A percentile compares a stretch with the other conserved stretches of the same genome.
phyloP scores from a whole-genome alignment of 2,329 filamentous ascomycete genomes.

The Microdochium trichocladiopsis region DNA sequence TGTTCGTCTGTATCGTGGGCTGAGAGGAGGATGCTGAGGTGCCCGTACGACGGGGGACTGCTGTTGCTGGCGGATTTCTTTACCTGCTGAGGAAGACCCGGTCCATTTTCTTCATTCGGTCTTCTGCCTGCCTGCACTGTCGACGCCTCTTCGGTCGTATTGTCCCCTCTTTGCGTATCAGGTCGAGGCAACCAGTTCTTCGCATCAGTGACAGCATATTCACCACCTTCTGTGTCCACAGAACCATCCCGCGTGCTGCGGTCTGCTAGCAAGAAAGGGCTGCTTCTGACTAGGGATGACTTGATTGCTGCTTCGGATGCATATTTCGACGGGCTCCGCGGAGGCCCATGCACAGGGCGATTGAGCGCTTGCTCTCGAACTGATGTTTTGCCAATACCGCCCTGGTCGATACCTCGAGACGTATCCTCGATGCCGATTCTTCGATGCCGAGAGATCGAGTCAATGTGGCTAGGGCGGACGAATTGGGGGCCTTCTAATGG shows the following conservation, averaged over 20 bases:
- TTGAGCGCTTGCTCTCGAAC: no score
- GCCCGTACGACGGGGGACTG: no score
- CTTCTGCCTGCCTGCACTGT: not conserved
- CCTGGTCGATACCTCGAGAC: not conserved
- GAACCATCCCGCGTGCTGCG: constrained; percentile 4
- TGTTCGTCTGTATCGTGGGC: no score
- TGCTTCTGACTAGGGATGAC: constrained; percentile 5
- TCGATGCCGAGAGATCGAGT: not conserved
- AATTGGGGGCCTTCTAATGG: not conserved
- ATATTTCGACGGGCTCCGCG: not conserved
- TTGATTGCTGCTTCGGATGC: not conserved
- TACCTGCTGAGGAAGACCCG: no score
- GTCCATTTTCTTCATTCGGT: no score
- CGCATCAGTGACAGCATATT: not conserved
- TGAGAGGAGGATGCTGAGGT: no score
- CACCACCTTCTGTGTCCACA: not conserved
- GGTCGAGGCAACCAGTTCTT: not conserved
- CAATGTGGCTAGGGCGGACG: not conserved
- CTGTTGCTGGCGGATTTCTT: no score
- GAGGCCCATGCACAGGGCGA: not conserved
- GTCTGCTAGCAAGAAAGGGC: constrained; percentile 15
- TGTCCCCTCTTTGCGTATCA: not conserved
- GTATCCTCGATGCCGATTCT: not conserved
- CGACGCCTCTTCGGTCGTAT: not conserved
- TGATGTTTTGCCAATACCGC: no score